phyloP scores from a whole-genome alignment of 495 filamentous ascomycete genomes.

The Neurospora sp. region DNA sequence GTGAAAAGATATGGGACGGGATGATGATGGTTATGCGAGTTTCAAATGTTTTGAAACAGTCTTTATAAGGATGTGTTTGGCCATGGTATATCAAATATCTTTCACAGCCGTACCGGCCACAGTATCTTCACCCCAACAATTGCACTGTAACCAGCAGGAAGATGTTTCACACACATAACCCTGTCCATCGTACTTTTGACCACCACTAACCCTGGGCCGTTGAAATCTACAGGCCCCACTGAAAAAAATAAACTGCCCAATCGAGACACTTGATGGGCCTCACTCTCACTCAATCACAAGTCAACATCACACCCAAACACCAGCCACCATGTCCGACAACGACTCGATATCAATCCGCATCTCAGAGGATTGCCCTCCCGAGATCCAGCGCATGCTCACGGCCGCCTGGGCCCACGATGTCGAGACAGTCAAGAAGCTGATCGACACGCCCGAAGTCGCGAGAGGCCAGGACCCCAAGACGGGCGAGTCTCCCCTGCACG shows the following conservation, averaged over 20 bases:
- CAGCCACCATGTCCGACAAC: slow-evolving; percentile 16
- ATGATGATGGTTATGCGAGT: neutral
- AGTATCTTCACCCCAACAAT: too few species aligned
- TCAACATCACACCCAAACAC: neutral
- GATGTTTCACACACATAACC: neutral
- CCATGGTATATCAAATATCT: too few species aligned
- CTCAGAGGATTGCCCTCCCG: slow-evolving; percentile 32
- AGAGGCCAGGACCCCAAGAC: slow-evolving; percentile 78
- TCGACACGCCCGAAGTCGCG: slow-evolving; percentile 53
- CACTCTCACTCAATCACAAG: neutral
- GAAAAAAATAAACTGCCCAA: neutral
- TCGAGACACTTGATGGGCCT: neutral
- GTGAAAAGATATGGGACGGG: neutral
- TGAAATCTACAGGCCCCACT: neutral
- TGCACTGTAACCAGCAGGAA: neutral
- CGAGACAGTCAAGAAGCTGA: slow-evolving; percentile 57
- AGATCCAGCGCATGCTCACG: slow-evolving; percentile 55
- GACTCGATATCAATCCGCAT: slow-evolving; percentile 37
- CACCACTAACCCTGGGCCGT: neutral
- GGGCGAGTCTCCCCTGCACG: slow-evolving; percentile 78
- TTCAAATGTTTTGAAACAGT: too few species aligned
- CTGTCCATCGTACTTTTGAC: neutral
- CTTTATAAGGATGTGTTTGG: too few species aligned
- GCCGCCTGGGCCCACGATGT: slow-evolving; percentile 78
- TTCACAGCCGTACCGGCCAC: neutral